Base-by-base conservation (phyloP, 208 protist genomes). In the Endotrypanum monterogeii region DNA sequence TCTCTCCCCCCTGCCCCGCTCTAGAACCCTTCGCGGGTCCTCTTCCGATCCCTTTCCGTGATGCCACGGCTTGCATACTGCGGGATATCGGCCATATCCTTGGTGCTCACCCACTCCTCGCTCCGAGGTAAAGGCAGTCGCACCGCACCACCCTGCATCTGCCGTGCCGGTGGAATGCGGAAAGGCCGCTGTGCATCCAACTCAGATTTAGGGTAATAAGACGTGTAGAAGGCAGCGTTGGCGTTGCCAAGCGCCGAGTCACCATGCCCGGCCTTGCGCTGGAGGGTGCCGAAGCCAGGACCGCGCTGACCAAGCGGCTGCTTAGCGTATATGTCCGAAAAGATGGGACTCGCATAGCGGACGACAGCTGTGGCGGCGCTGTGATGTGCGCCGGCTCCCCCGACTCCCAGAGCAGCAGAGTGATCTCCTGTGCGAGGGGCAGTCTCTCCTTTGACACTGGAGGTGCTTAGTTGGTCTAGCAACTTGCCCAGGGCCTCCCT, bases 31-130 rank as follows among this genome's bases (percentile, higher is more conserved):
- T 79, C 77, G 30, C 85, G 80, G 16, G 20, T 28, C 65, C 71
- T 72, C 67, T 89, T 74, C 73, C 78, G 60, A 76, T 74, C 57
- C 76, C 61, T 76, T 67, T 70, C 63, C 32, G 39, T 46, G 23
- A 51, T 66, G 50, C 82, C 85, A 16, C 69, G 69, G 54, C 76
- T 65, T 5, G 58, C 80, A 39, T 77, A 83, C 57, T 89, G 76
- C n/a, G 74, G 71, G 12, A 91, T n/a, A 37, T 77, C 68, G 14
- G 87, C 84, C 82, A 89, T 90, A 60, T 95, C 88, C 74, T 77
- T 73, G 54, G 80, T 72, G 46, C 63, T 69, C 28, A 92, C 67
- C 90, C 90, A 95, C 74, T 91, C 80, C 73, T 87, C 67, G 23
- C 80, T 73, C 14, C 73, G 73, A 6, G 87, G 86, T 61, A 95